Evolutionary conservation across 2,329 filamentous ascomycete species (phyloP), one percentile per base, ranked within the genome.

Genomic region (Lojkania enalia): DNA sequence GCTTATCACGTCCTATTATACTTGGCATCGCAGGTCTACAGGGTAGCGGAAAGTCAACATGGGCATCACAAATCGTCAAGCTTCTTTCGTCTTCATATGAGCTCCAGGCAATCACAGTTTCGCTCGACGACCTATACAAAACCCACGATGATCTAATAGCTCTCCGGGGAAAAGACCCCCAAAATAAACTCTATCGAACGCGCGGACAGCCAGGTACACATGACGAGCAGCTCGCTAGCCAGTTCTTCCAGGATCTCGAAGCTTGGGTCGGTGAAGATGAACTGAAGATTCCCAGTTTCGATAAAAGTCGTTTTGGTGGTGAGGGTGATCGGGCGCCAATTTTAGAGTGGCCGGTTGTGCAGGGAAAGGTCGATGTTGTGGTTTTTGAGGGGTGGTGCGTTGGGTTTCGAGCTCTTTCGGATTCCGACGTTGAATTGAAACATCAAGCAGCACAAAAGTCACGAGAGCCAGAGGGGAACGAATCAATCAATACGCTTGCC

Each of bases 381-480:
- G 81, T 96, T 39, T 84, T 96, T 52, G 90, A 96, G 69, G 90
- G 91, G 14, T 96, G 90, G 91, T 94, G 87, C 67, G 83, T 95
- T 11, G 91, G 90, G 2, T 96, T 96, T 71, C 82, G 84, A 4
- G 70, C 86, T 0, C 69, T 91, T 11, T 58, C 72, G n/a, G 75
- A 78, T 4, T 66, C 81, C 3, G 75, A 77, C 20, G 66, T 83
- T 3, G 77, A 77, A 55, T 73, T 75, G 62, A 79, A 77, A 49
- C 81, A 81, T 67, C 70, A 74, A 38, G 67, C 81, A 66, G 64
- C 81, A 66, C 23, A 75, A 77, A 42, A 72, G 9, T 20, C 33
- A 21, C 11, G 16, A 9, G 15, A 20, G 15, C 6, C 33, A 36
- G 19, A 20, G 16, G 33, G 21, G 19, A 21, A 9, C 67, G 57